Evolutionary conservation across 345 rosid genomes (phyloP), one percentile per base, ranked within the genome.

Genomic region (Syzygium oleosum): DNA sequence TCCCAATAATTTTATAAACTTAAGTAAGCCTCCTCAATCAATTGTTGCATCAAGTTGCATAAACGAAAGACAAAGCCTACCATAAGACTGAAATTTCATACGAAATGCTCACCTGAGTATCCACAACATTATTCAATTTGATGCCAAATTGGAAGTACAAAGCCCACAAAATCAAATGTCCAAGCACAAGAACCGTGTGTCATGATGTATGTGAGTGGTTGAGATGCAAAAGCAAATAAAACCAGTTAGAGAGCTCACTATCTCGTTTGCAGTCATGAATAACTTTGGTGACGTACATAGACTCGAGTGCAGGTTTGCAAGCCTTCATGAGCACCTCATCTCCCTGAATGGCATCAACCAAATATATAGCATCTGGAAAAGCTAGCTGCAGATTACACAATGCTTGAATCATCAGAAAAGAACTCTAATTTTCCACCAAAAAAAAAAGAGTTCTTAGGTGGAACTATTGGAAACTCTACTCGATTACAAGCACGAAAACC

Each of bases 201-300:
- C 87, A 79, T 51, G 77, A 88, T 79, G 68, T 38, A 89, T 12
- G 31, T 17, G 49, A 90, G 49, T 89, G 58, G 87, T 68, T 63
- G 52, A 68, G 53, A 87, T 22, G 63, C 68, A 91, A 29, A 90
- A 90, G 84, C 52, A 85, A 89, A 87, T 7, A 89, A 88, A 86
- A 88, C 84, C 73, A 88, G 92, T 86, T 73, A 91, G 90, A 92
- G 94, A 96, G 98, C 99, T 97, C 99, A 85, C 99, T 97, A 87
- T 97, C 98, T 87, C 99, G 94, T 92, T 96, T 97, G 96, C 99
- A 97, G 91, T 97, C 99, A 84, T 97, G 99, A 93, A 97, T 95
- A 88, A 97, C 99, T 95, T 97, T 97, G 51, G 93, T 94, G 95
- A 97, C 88, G 92, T 94, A 89, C 87, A 86, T 90, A 90, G 99